Evolutionary conservation across 2,329 filamentous ascomycete species (phyloP), one percentile per base, ranked within the genome.

Genomic region (Fusarium odoratissimum): DNA sequence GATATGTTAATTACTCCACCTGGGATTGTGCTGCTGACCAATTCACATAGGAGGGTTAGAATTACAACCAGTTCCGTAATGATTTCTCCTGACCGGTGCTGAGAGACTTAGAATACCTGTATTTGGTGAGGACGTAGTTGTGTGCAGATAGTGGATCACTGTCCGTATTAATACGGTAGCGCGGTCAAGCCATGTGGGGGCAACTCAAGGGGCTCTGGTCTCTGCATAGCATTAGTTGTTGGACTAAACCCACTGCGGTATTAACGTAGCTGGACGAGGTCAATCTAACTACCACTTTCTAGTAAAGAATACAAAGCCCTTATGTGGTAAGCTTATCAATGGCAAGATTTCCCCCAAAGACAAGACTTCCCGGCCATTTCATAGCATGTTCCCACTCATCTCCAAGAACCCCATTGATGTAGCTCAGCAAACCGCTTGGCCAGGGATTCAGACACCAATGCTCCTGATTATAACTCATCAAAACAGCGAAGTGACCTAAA

Each of bases 311-410:
- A 8, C 0, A 19, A 19, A 10, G 9, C 6, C 21, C 3, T 8
- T 28, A 5, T 19, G 9, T 21, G 16, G 0, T 2, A 16, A 16
- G 28, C 1, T 0, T 11, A n/a, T 30, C 8, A n/a, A n/a, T 17
- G 1, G 3, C 4, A n/a, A 48, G 9, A 8, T 12, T 11, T 3
- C 19, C 19, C 9, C 28, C 9, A 8, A 48, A n/a, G 1, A 48
- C 19, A 16, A 30, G 1, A n/a, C 3, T 30, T n/a, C 2, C 19
- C 3, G 45, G 45, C 45, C 45, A 48, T 30, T 48, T n/a, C 45
- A 48, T 48, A 4, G 16, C 3, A 6, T 48, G 1, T 16, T 48
- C 13, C 28, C 28, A 48, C 19, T n/a, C 45, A 30, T 8, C 16
- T n/a, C 45, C 45, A 17, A 48, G 45, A 48, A 30, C 6, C 19